phyloP scores from a whole-genome alignment of 768 basidiomycete species.

The Pleurotus pulmonarius region DNA sequence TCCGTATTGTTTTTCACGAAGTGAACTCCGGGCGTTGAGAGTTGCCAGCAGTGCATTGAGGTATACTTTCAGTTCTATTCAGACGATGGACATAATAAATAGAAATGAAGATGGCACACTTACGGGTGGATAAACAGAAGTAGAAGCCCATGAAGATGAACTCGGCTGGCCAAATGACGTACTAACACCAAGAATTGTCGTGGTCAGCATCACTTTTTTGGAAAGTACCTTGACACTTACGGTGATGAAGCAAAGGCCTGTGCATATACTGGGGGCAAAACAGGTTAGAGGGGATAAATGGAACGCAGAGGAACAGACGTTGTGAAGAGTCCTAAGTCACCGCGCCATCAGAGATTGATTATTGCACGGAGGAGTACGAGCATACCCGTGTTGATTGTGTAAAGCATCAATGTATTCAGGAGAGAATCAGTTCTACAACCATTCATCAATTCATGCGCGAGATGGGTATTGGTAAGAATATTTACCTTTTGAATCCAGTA shows the following conservation, averaged over 20 bases:
- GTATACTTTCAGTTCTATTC: conserved; percentile 24
- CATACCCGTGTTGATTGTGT: conserved; percentile 37
- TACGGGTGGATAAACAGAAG: conserved; percentile 42
- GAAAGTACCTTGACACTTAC: conserved; percentile 12
- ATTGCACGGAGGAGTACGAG: no score
- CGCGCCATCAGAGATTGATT: no score
- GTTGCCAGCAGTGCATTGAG: conserved; percentile 33
- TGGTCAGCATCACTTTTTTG: no score
- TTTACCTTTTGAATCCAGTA: conserved; percentile 18
- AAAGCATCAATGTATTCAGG: conserved; percentile 36
- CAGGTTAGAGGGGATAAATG: background rate
- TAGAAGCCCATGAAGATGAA: conserved; percentile 42
- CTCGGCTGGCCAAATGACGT: conserved; percentile 37
- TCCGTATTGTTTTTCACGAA: background rate
- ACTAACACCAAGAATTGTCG: conserved; percentile 16
- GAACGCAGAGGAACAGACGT: no score
- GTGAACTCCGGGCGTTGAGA: conserved; percentile 9
- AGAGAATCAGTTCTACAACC: background rate
- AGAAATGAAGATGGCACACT: conserved; percentile 8
- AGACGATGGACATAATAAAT: background rate
- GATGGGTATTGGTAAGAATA: background rate
- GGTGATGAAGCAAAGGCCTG: conserved; percentile 22
- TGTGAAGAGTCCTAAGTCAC: no score
- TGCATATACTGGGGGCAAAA: background rate
- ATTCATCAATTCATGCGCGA: background rate